Base-by-base conservation (phyloP, 1,284 basidiomycete species). In the Cutaneotrichosporon cutaneum region DNA sequence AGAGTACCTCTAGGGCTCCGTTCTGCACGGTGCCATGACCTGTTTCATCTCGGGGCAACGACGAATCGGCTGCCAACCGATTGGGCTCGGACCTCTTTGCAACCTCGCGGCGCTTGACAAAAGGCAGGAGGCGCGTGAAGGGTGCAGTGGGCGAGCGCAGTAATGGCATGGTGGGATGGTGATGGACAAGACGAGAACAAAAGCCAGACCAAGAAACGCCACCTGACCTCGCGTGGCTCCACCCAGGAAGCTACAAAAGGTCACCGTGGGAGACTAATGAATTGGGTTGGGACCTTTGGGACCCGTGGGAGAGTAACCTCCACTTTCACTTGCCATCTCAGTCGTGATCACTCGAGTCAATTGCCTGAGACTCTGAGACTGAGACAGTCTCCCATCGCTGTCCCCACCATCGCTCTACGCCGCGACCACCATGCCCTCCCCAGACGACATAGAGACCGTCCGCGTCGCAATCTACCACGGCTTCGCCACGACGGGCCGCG, bases 391-490 rank as follows among this genome's bases (percentile, higher is more conserved):
- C 30, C 30, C 30, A 5, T 9, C 30, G 5, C 30, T 5, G 4
- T 30, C 5, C 30, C 18, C 39, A 18, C 39, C 39, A 42, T n/a
- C 18, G 18, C 18, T n/a, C 18, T n/a, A n/a, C 39, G 16, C 18
- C 18, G 18, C 3, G 18, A 42, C 36, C 18, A n/a, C 39, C 7
- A 42, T 42, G 39, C 39, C 39, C 39, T 42, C 39, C 16, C 16
- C 16, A 14, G 39, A 42, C 39, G 39, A 42, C 21, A 48, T 9
- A 11, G 60, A 61, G 27, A 22, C 32, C 24, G 44, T 48, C 10
- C 60, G 60, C 11, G 55, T 61, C 9, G 60, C 60, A 1, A 24
- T 61, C 14, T 61, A 61, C 51, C 16, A 18, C 9, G 21, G 22
- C 8, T 57, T 61, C 33, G 50, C 55, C 1, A 24, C 30, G 13